Base-by-base conservation (phyloP, 1,139 yeast genomes). In the Hyphopichia buzzinii region DNA sequence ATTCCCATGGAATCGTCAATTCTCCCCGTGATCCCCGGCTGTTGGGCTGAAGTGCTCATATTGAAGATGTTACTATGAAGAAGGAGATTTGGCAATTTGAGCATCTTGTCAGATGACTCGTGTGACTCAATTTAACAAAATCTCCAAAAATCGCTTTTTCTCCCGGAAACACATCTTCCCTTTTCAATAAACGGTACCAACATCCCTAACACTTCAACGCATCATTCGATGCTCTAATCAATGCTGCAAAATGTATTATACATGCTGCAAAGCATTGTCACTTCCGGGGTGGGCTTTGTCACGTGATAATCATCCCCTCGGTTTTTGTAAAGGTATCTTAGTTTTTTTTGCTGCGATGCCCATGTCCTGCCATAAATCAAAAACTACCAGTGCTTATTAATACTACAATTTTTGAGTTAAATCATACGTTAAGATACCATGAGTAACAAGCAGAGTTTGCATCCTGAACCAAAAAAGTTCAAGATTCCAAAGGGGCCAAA, bases 401-500 rank as follows among this genome's bases (percentile, higher is more conserved):
- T 29, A 19, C 7, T 19, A 21, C 8, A 5, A 6, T n/a, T 13
- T 7, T n/a, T 6, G 14, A 13, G 12, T 25, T 25, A 11, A 25
- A 6, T 6, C 27, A 8, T 11, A 25, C 27, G 10, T 6, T 13
- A 5, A 13, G 12, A n/a, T 6, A 21, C 11, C 8, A 52, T 47
- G 51, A 48, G 49, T 45, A 71, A 71, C 46, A 71, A 71, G 48
- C 71, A 61, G 19, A 55, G 72, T 24, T 66, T 71, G 49, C 77
- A 71, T 44, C 74, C 77, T 14, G 76, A 70, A 42, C 64, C 49
- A 35, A 72, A 72, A 63, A 70, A 70, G 47, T 72, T 72, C 72
- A 70, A 70, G 66, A 80, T 84, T 3, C 95, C 95, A 44, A 83
- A 84, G 63, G 96, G 96, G 14, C 97, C 97, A 14, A 88, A 88